Percentiles rank a stretch among this genome's conserved stretches.
Conservation (phyloP, 2,329 filamentous ascomycete genomes). For the Talaromyces pinophilus region DNA sequence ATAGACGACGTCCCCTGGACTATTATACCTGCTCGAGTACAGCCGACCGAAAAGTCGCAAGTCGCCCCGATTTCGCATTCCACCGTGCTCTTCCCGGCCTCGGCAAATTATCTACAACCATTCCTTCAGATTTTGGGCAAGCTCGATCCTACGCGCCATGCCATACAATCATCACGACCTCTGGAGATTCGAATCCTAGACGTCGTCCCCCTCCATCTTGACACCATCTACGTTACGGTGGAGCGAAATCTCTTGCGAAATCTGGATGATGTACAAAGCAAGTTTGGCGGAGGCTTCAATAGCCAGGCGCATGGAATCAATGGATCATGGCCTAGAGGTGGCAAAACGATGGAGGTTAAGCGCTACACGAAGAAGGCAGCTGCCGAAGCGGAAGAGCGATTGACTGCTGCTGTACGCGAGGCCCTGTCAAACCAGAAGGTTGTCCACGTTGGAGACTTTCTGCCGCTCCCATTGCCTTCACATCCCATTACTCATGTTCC, state of each 20-base stretch:
- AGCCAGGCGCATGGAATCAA: conserved; percentile 39
- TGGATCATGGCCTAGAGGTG: conserved; percentile 40
- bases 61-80: conserved; percentile 69
- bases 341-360: conserved; percentile 35
- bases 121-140: conserved; percentile 74
- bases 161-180: conserved; percentile 69
- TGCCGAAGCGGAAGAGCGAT: conserved; percentile 55
- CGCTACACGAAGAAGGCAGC: conserved; percentile 38
- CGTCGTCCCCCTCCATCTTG: conserved; percentile 74
- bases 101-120: conserved; percentile 74
- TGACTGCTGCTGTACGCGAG: conserved; percentile 69
- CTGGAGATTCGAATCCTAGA: conserved; percentile 84
- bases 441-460: conserved; percentile 78
- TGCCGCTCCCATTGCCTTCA: conserved; percentile 73
- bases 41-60: conserved; percentile 45
- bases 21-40: conserved; percentile 70
- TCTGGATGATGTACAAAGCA: conserved; percentile 79
- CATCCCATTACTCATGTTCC: conserved; percentile 86
- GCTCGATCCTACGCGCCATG: conserved; percentile 72
- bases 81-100: conserved; percentile 72
- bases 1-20: conserved; percentile 74
- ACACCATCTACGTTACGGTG: conserved; percentile 83
- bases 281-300: conserved; percentile 69
- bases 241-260: conserved; percentile 78
- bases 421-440: conserved; percentile 72